Base-by-base conservation (phyloP, 106 monocot species). In the Triglochin maritima region DNA sequence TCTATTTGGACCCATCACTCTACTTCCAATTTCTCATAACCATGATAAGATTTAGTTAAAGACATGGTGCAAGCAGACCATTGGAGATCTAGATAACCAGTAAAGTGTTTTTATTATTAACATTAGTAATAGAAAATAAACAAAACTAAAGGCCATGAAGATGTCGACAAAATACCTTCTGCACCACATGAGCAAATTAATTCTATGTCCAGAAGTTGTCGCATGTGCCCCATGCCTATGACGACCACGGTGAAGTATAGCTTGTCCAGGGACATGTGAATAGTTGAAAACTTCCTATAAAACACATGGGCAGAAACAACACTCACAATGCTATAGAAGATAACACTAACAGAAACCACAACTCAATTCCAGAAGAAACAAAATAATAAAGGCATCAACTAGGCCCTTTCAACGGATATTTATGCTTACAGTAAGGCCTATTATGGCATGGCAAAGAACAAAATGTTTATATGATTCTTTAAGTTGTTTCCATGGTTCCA, bases 131-230 rank as follows among this genome's bases (percentile, higher is more conserved):
- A 1, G 29, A 29, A 29, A 29, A 29, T 0, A 29, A 29, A 29
- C 29, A 29, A 29, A 29, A 29, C 29, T 29, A 29, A 64, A 42
- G 44, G 3, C 59, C 4, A 60, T n/a, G 59, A 60, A 60, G 17
- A 17, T 14, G 47, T 13, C 2, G 47, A 53, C 3, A 67, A 17
- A 50, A 43, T 79, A 91, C 96, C 96, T 91, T 84, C 91, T 78
- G 78, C 96, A 96, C 96, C 96, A 96, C 29, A 96, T 54, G 46
- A 96, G 85, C 61, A 96, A 71, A 84, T 96, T 96, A 56, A 86
- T 84, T 69, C 96, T 85, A 56, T 84, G 77, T 55, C 96, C 91
- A 67, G 88, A 83, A 62, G 85, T 82, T 59, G 88, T 96, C 9
- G 96, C 70, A 53, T 77, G 79, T 29, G 96, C 96, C 66, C 96